Conservation (phyloP, 2,329 filamentous ascomycete species). For the Corynespora cassiicola region DNA sequence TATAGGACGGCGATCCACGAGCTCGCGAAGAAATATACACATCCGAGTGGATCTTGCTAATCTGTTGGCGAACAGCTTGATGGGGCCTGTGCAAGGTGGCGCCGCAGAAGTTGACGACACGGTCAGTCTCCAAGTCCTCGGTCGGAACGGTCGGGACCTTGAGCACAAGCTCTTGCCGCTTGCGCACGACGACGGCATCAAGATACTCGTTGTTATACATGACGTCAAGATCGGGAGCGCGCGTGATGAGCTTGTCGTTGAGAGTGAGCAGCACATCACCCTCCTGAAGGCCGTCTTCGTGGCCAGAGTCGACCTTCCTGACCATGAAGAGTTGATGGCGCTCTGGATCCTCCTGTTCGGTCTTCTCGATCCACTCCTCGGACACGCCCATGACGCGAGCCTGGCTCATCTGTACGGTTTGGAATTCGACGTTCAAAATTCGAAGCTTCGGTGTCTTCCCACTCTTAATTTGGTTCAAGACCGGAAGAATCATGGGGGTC, state of each 20-base stretch:
- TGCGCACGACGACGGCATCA: conserved; percentile 84
- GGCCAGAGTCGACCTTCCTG: conserved; percentile 79
- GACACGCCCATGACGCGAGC: conserved; percentile 96
- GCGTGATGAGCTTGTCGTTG: conserved; percentile 90
- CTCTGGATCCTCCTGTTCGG: conserved; percentile 85
- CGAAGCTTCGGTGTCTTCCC: conserved; percentile 81
- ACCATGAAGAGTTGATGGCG: conserved; percentile 99
- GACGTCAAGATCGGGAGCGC: conserved; percentile 89
- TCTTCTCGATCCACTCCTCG: conserved; percentile 93
- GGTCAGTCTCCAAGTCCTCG: conserved; percentile 89
- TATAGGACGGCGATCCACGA: conserved; percentile 44
- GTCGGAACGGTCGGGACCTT: conserved; percentile 85
- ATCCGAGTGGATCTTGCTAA: conserved; percentile 93
- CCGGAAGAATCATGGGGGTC: conserved; percentile 84
- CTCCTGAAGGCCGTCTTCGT: conserved; percentile 74
- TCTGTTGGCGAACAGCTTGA: conserved; percentile 95
- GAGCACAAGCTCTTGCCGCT: conserved; percentile 78
- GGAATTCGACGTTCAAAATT: conserved; percentile 92
- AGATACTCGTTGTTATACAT: conserved; percentile 92
- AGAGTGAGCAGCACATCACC: conserved; percentile 91
- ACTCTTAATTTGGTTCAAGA: conserved; percentile 84
- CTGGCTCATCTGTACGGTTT: conserved; percentile 95
- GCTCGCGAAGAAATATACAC: conserved; percentile 88
- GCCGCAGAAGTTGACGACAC: conserved; percentile 92
- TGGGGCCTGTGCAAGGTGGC: conserved; percentile 92